phyloP scores from a whole-genome alignment of 805 yeast species.

The Ogataea populi-albae region DNA sequence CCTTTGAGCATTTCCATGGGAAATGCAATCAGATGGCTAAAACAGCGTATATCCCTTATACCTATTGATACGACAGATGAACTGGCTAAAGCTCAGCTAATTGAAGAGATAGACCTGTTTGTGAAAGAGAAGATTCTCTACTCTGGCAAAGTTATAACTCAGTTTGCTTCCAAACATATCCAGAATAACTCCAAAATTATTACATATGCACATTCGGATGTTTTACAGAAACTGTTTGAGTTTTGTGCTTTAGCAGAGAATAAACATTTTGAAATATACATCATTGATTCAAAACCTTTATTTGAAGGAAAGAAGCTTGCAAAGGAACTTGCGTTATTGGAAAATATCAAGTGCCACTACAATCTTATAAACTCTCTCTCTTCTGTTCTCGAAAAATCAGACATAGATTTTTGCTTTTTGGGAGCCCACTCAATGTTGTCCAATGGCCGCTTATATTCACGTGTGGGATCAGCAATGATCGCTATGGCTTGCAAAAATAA shows the following conservation, averaged over 20 bases:
- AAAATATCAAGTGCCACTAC: constrained; percentile 72
- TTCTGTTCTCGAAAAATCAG: constrained; percentile 62
- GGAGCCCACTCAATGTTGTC: constrained; percentile 98
- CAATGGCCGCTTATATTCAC: constrained; percentile 86
- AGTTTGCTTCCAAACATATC: constrained; percentile 75
- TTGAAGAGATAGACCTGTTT: constrained; percentile 72
- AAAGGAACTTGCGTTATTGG: constrained; percentile 49
- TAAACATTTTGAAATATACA: constrained; percentile 71
- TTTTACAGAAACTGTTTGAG: constrained; percentile 69
- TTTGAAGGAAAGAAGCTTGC: constrained; percentile 88
- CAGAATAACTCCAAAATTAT: constrained; percentile 73
- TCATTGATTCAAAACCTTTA: constrained; percentile 90
- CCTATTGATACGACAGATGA: constrained; percentile 68
- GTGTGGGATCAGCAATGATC: constrained; percentile 92
- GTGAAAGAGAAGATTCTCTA: constrained; percentile 81
- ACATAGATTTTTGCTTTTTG: constrained; percentile 84
- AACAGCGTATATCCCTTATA: constrained; percentile 84
- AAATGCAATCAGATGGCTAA: constrained; percentile 94
- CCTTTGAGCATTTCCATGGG: constrained; percentile 96
- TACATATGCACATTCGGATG: constrained; percentile 86
- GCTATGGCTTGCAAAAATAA: constrained; percentile 88
- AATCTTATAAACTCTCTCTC: constrained; percentile 76
- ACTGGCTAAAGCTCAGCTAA: constrained; percentile 63
- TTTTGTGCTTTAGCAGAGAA: constrained; percentile 61
- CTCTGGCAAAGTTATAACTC: constrained; percentile 78